Base-by-base conservation (phyloP, 139 green algal species). In the Asterochloris erici region DNA sequence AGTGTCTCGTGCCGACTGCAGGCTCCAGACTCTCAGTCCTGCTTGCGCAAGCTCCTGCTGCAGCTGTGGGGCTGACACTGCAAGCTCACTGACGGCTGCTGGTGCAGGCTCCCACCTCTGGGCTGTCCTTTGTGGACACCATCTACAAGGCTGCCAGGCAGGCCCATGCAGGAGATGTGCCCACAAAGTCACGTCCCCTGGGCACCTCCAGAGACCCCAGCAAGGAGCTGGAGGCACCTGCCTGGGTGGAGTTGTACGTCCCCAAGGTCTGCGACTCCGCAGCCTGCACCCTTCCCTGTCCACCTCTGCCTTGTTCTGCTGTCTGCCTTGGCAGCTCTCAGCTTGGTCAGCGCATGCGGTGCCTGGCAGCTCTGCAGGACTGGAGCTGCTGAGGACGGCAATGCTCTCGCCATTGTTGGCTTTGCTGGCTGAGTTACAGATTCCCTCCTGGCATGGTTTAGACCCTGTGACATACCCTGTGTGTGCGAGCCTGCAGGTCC, bases 401-500 rank as follows among this genome's bases (percentile, higher is more conserved):
- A 60, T 28, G 71, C n/a, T 77, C n/a, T 19, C n/a, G 1, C n/a
- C 24, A 2, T 38, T 38, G 1, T 60, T 9, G 24, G 1, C 23
- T 21, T 2, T 9, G 71, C 54, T 23, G 15, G 9, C 28, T n/a
- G 14, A 64, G 27, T 11, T 66, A 11, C 16, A 28, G 38, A 79
- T 63, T 23, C n/a, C 16, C 11, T 9, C 17, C 10, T 61, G 21
- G 14, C 26, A 61, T 61, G 19, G 11, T 14, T n/a, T 60, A 23
- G 26, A 54, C 28, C 29, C 29, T 12, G n/a, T 15, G 14, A n/a
- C 17, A 70, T 17, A 47, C 60, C 9, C 62, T 38, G 24, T 12
- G 47, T 19, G 17, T 54, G 54, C 26, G 70, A 9, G 23, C 62
- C 61, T 78, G 38, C 77, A 90, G 84, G 66, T 90, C 71, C 87